A percentile compares a stretch with the other conserved stretches of the same genome.
Evolutionary conservation across 2,329 filamentous ascomycete genomes (phyloP).

Genomic region (Epichloe gansuensis): DNA sequence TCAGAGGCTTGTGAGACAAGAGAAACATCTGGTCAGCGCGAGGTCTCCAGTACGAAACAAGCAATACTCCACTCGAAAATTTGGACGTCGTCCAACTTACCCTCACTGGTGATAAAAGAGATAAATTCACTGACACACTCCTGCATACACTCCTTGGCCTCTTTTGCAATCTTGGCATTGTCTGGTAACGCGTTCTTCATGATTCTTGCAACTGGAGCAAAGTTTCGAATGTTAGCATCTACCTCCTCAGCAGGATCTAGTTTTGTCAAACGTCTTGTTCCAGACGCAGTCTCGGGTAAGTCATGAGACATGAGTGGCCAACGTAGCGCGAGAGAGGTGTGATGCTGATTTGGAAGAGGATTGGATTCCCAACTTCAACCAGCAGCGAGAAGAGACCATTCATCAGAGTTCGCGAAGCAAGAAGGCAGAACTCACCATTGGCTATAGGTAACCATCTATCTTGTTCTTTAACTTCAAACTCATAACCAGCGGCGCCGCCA

Average conservation of each 20-base stretch:
- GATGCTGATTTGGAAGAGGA: slow-evolving; percentile 14
- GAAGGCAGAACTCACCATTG: slow-evolving; percentile 70
- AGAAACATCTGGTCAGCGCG: not conserved
- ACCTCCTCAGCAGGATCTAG: slow-evolving; percentile 40
- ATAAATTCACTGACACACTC: slow-evolving; percentile 99
- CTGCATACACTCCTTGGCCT: slow-evolving; percentile 99
- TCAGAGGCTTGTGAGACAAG: slow-evolving; percentile 59
- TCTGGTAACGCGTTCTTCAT: slow-evolving; percentile 98
- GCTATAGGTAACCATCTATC: slow-evolving; percentile 99
- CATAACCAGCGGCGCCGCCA: slow-evolving; percentile 53
- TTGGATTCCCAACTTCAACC: not conserved
- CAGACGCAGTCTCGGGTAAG: slow-evolving; percentile 38
- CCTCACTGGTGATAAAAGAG: slow-evolving; percentile 98
- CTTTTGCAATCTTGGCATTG: slow-evolving; percentile 97
- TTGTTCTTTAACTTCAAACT: slow-evolving; percentile 99
- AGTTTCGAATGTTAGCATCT: slow-evolving; percentile 91
- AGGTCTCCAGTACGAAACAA: not conserved
- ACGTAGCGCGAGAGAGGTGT: slow-evolving; percentile 16
- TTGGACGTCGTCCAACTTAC: slow-evolving; percentile 37
- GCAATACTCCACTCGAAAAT: not conserved
- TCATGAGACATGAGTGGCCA: slow-evolving; percentile 45
- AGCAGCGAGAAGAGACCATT: not conserved
- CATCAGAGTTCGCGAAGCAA: slow-evolving; percentile 11
- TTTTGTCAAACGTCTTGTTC: slow-evolving; percentile 34
- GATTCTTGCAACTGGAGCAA: slow-evolving; percentile 92